Conservation (phyloP, 1,284 basidiomycete genomes). For the Trichosporon ovoides region DNA sequence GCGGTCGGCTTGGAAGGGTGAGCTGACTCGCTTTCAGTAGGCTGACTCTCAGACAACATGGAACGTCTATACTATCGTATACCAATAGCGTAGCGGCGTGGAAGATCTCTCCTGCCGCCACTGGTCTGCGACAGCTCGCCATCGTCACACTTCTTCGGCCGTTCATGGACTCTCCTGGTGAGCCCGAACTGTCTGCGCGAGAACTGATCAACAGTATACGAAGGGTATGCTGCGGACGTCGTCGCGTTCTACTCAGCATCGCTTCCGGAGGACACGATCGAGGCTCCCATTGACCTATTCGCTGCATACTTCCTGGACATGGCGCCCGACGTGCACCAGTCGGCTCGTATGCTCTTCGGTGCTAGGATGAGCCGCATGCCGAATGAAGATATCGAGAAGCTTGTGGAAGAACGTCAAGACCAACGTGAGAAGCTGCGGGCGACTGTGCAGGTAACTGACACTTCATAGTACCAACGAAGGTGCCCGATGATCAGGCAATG, state of each 20-base stretch:
- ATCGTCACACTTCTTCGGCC: constrained; percentile 64
- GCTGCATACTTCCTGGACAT: constrained; percentile 69
- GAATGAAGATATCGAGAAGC: constrained; percentile 59
- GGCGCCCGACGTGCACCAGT: constrained; percentile 65
- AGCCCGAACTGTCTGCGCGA: constrained; percentile 28
- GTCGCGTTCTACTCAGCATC: constrained; percentile 71
- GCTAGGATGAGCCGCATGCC: constrained; percentile 61
- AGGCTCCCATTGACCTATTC: constrained; percentile 66
- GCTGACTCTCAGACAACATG: constrained; percentile 7
- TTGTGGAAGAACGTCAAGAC: constrained; percentile 50
- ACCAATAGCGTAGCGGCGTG: constrained; percentile 49
- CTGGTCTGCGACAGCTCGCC: constrained; percentile 63
- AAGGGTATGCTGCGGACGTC: constrained; percentile 62
- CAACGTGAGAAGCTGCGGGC: constrained; percentile 21
- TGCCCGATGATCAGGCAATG: constrained; percentile 57
- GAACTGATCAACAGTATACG: constrained; percentile 54
- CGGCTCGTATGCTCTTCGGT: constrained; percentile 69
- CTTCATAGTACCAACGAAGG: constrained; percentile 63
- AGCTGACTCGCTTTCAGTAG: constrained; percentile 16
- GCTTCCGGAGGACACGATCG: constrained; percentile 57
- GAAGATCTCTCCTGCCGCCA: constrained; percentile 62
- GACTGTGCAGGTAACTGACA: constrained; percentile 2
- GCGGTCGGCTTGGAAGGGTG: constrained; percentile 57
- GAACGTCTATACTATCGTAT: neutral
- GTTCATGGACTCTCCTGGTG: constrained; percentile 64